A percentile compares a stretch with the other conserved stretches of the same genome.
Conservation (phyloP, 2,329 filamentous ascomycete genomes). For the Aspergillus novofumigatus region DNA sequence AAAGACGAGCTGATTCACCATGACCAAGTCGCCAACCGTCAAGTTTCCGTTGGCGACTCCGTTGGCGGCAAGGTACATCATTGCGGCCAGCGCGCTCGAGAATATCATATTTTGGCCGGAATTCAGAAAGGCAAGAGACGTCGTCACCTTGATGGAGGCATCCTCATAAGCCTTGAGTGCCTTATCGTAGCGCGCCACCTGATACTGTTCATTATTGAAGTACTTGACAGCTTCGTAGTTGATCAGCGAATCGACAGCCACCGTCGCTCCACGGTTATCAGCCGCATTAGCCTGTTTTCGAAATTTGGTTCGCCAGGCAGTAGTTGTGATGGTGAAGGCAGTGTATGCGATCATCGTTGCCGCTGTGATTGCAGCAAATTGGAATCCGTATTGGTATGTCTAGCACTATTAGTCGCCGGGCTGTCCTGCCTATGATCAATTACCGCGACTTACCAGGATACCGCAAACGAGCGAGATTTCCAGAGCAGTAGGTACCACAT, state of each 20-base stretch:
- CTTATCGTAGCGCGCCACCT: constrained; percentile 84
- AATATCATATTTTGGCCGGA: constrained; percentile 97
- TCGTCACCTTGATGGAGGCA: constrained; percentile 94
- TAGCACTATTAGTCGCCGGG: constrained; percentile 24
- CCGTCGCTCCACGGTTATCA: constrained; percentile 90
- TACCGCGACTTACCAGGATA: constrained; percentile 59
- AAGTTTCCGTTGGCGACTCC: constrained; percentile 77
- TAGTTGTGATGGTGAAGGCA: constrained; percentile 95
- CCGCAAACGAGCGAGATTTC: constrained; percentile 96
- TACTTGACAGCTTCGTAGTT: constrained; percentile 99
- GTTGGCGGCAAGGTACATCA: constrained; percentile 96
- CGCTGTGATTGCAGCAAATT: constrained; percentile 87
- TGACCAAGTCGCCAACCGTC: constrained; percentile 92
- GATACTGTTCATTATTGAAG: constrained; percentile 97
- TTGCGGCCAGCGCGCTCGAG: constrained; percentile 83
- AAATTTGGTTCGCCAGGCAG: constrained; percentile 95
- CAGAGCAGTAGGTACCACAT: constrained; percentile 86
- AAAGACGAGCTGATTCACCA: constrained; percentile 98
- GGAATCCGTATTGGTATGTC: constrained; percentile 89
- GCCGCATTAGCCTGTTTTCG: constrained; percentile 91
- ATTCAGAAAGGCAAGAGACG: constrained; percentile 88
- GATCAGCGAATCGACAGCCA: constrained; percentile 93
- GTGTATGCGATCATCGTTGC: constrained; percentile 91
- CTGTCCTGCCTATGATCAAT: background rate
- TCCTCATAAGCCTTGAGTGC: constrained; percentile 83